Base-by-base conservation (phyloP, 768 basidiomycete species). In the Collybia sordida region DNA sequence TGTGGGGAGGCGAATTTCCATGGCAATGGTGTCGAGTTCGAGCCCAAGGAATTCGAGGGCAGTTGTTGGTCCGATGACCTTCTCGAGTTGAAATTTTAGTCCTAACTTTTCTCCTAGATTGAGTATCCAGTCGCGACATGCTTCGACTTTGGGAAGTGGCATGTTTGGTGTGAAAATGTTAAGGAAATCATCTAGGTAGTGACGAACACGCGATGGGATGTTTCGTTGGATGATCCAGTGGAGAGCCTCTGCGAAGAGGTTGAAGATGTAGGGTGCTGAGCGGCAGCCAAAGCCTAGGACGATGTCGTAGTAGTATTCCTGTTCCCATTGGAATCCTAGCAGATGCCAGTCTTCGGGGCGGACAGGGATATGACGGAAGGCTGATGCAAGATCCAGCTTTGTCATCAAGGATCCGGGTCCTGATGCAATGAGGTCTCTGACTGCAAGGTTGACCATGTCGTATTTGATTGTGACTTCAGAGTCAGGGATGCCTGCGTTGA, bases 161-260 rank as follows among this genome's bases (percentile, higher is more conserved):
- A n/a, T n/a, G n/a, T n/a, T n/a, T n/a, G n/a, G n/a, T n/a, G n/a
- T n/a, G 49, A 68, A 70, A n/a, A 59, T 53, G 1, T 55, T 25
- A 18, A 72, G 61, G 47, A 72, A 73, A 37, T 72, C 64, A 37
- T 74, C 65, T 1, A 73, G 59, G 42, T 70, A 72, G 37, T 72
- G 70, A 6, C 58, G 57, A 1, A 72, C 47, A 6, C 6, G 7
- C 0, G 64, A 59, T 0, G 66, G 69, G 40, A 72, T 62, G 46
- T 73, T 64, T 8, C 61, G 58, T 14, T 59, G 50, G 15, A 72
- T 64, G 45, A 73, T 72, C 71, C 70, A 74, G 48, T 73, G 72
- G 9, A 72, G 59, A 8, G 62, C 72, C 49, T 74, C 67, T 0
- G 71, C 61, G 46, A 72, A 72, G 1, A 72, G 61, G 47, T 72